Evolutionary conservation across 108 stramenopile genomes (phyloP).

Genomic region (Craspedostauros australis): DNA sequence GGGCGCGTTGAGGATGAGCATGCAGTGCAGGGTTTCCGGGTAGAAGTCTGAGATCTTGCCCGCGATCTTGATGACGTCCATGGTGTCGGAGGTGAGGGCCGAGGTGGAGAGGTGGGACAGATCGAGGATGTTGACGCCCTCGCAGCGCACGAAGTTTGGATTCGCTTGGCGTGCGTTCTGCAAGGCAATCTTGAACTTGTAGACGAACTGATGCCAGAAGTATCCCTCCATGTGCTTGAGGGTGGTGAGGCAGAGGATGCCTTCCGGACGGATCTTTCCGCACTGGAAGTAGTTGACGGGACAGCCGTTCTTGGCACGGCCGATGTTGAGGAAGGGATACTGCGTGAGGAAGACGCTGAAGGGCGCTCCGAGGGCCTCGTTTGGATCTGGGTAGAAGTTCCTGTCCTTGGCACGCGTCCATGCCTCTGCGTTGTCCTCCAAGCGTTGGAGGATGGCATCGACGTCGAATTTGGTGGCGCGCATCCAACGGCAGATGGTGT

Average conservation of each 20-base stretch:
- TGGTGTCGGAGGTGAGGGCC: slow-evolving; percentile 42
- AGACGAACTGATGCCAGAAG: slow-evolving; percentile 41
- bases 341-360: slow-evolving; percentile 39
- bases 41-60: slow-evolving; percentile 33
- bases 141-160: slow-evolving; percentile 36
- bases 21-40: slow-evolving; percentile 38
- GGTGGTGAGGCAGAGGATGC: slow-evolving; percentile 22
- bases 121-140: slow-evolving; percentile 57
- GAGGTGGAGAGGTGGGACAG: slow-evolving; percentile 42
- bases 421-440: slow-evolving; percentile 14
- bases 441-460: slow-evolving; percentile 25
- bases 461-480: slow-evolving; percentile 44
- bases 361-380: slow-evolving; percentile 22
- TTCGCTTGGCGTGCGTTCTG: slow-evolving; percentile 11
- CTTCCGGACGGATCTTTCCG: slow-evolving; percentile 35
- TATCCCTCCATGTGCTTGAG: slow-evolving; percentile 11
- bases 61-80: slow-evolving; percentile 52
- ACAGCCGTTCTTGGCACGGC: slow-evolving; percentile 39
- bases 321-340: slow-evolving; percentile 35
- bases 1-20: slow-evolving; percentile 54
- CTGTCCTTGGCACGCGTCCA: slow-evolving; percentile 31
- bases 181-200: slow-evolving; percentile 27
- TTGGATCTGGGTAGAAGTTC: slow-evolving; percentile 36
- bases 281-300: slow-evolving; percentile 39
- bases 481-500: slow-evolving; percentile 46